Conservation (phyloP, 805 yeast genomes). For the Metschnikowia vanudenii region DNA sequence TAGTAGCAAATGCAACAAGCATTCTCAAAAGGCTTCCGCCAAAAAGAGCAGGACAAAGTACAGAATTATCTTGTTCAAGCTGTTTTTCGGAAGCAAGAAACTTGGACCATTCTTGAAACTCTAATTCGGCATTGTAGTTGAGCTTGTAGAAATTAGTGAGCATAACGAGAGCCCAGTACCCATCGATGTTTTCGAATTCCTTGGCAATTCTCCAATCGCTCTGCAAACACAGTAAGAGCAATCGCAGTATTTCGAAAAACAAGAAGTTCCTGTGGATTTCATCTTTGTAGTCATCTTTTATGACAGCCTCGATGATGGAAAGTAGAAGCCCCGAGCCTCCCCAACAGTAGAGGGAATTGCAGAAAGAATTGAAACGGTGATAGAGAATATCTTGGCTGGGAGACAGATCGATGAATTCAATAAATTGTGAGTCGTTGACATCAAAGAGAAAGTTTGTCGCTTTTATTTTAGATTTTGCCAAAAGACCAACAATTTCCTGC, state of each 20-base stretch:
- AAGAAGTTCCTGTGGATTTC: constrained; percentile 19
- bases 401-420: constrained; percentile 11
- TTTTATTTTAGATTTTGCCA: constrained; percentile 6
- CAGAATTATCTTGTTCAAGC: neutral
- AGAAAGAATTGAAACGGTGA: constrained; percentile 29
- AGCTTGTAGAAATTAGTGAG: constrained; percentile 48
- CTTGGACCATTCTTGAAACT: neutral
- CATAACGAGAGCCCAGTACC: constrained; percentile 58
- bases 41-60: neutral
- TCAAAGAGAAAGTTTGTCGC: constrained; percentile 17
- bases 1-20: neutral
- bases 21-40: constrained; percentile 3
- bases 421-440: constrained; percentile 12
- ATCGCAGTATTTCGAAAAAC: constrained; percentile 34
- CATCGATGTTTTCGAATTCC: constrained; percentile 60
- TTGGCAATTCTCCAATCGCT: constrained; percentile 50
- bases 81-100: neutral
- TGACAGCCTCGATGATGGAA: constrained; percentile 45
- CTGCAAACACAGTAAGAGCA: constrained; percentile 45
- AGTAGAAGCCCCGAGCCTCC: constrained; percentile 54
- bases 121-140: constrained; percentile 16
- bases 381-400: constrained; percentile 12
- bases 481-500: neutral
- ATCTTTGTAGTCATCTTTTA: constrained; percentile 25
- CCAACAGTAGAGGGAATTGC: constrained; percentile 38